Evolutionary conservation across 2,329 filamentous ascomycete genomes (phyloP), one percentile per base, ranked within the genome.

Genomic region (Scopulariopsis brevicaulis): DNA sequence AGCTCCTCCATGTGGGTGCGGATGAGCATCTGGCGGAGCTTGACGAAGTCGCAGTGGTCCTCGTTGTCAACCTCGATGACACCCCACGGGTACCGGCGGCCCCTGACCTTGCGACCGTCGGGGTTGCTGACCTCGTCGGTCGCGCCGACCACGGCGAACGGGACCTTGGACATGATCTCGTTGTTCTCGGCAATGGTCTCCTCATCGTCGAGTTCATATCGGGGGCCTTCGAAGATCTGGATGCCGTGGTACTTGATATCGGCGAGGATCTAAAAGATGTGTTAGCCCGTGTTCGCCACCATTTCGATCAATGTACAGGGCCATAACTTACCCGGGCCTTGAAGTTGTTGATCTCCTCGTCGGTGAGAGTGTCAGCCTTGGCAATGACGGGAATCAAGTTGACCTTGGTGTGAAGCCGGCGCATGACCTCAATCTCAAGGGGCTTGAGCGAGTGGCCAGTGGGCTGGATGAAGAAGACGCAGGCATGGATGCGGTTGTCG

Each of bases 1-100:
- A 99, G 90, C 79, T 99, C 94, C 74, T 99, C 94, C 94, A 99
- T 99, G 83, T 99, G 94, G 59, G 94, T 99, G 73, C 94, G 89
- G 79, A 99, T 97, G 65, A 99, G 85, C 94, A 99, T 99, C 77
- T 99, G 94, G 74, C 94, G 91, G 62, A 99, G 86, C 85, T 99
- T 99, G 76, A 97, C 94, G 65, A 99, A 99, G 77, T 99, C 94
- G 71, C 94, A 99, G 81, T 99, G 94, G 75, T 99, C 94, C 82
- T 99, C 94, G 73, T 99, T 99, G 77, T 99, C 94, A 63, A 99
- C 94, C 77, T 99, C 94, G 65, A 99, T 96, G 67, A 94, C 85
- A 77, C 94, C 94, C 94, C 94, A 99, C 18, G 94, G 94, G 77
- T 97, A 97, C 67, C 89, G 84, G 76, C 94, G 93, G 63, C 94